Percentiles rank a stretch among this genome's conserved stretches.
These are phyloP conservation scores for Raphanus sativus DNA, from an alignment of 345 rosid genomes.

Conservation along the genomic window DNA sequence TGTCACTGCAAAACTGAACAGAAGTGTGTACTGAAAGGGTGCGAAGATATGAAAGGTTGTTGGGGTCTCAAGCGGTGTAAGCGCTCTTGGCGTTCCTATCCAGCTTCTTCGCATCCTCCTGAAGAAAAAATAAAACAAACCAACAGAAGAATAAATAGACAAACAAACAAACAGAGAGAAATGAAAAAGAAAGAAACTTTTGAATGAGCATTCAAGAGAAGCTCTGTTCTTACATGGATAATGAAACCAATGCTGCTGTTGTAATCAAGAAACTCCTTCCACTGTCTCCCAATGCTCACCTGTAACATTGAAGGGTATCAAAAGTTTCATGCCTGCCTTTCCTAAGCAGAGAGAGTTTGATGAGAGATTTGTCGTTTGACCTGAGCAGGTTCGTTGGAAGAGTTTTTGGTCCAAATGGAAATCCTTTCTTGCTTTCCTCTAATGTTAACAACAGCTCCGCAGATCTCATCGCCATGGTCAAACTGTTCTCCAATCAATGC, in stretches of 20 bases:
- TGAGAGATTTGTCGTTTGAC: constrained; percentile 28
- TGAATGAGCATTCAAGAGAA: not conserved
- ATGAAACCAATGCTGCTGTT: constrained; percentile 72
- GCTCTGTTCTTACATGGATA: constrained; percentile 56
- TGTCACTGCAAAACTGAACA: constrained; percentile 14
- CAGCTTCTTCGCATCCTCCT: constrained; percentile 80
- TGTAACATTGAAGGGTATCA: constrained; percentile 29
- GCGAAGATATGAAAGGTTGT: not conserved
- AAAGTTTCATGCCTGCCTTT: not conserved
- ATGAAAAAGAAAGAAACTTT: not conserved
- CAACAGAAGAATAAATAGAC: not conserved
- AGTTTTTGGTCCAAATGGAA: constrained; percentile 89
- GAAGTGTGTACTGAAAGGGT: not conserved
- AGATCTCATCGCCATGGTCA: constrained; percentile 88
- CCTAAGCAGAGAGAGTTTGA: not conserved
- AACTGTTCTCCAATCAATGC: constrained; percentile 97
- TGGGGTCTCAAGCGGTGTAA: constrained; percentile 50
- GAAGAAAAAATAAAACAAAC: constrained; percentile 7
- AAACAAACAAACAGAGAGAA: not conserved
- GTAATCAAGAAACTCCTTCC: constrained; percentile 85
- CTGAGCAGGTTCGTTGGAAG: constrained; percentile 85
- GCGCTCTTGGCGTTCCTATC: constrained; percentile 60
- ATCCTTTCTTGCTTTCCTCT: constrained; percentile 67
- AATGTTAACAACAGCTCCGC: constrained; percentile 87
- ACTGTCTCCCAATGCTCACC: constrained; percentile 86